Evolutionary conservation across 2,329 filamentous ascomycete species (phyloP), one percentile per base, ranked within the genome.

Genomic region (Sclerotinia nivalis): DNA sequence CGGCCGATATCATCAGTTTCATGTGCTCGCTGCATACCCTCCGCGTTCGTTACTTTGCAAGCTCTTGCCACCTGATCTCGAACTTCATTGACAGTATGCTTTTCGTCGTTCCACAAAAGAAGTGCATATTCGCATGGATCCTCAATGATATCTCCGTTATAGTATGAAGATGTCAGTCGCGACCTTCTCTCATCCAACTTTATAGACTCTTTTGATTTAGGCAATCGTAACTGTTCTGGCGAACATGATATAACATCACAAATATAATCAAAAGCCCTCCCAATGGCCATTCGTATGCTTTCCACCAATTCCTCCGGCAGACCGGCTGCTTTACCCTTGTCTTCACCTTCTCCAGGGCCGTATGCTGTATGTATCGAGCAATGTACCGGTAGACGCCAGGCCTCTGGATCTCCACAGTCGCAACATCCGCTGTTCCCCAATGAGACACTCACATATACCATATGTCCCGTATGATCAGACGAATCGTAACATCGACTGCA

Each of bases 221-320:
- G 84, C 71, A 97, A 84, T 54, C 96, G 89, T 62, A 99, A 85
- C 81, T 99, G 95, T 81, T 99, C 96, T 0, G 96, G 96, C 1
- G 95, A 96, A 81, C 96, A 99, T 2, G 96, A 98, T 73, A 98
- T 93, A 72, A 99, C 93, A 82, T 99, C 96, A 82, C 95, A 97
- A 73, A 99, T 90, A 79, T 97, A 99, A 82, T 99, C 96, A 72
- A 98, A 87, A 15, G 89, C 90, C 71, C 93, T 87, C 2, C 92
- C 88, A 73, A 99, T 90, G 0, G 96, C 98, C 85, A 92, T 93
- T 69, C 90, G 88, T 72, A 98, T 93, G 76, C 89, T 91, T 70
- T 89, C 84, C 45, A 91, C 83, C 66, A 98, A 85, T 55, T 97
- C 93, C 45, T 88, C 84, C 0, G 96, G 93, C 62, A 97, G 81